Evolutionary conservation across 768 basidiomycete species (phyloP).

Genomic region (Leucocoprinus birnbaumii): DNA sequence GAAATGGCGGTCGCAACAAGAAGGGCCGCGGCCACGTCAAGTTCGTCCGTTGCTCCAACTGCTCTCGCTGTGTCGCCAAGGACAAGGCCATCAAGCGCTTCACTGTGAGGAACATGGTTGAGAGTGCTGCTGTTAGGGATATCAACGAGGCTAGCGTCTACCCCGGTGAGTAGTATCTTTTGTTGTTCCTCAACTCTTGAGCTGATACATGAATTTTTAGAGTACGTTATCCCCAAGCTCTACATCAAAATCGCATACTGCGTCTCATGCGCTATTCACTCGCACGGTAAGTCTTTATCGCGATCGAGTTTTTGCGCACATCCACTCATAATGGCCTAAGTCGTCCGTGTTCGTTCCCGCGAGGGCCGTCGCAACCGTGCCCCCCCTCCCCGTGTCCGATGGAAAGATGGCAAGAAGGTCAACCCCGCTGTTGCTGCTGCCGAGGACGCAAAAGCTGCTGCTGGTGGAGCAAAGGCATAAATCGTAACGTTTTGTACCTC

Average conservation of each 20-base stretch:
- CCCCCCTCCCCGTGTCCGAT: slow-evolving; percentile 92
- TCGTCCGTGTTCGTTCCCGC: slow-evolving; percentile 96
- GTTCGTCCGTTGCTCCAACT: slow-evolving; percentile 98
- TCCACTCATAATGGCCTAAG: slow-evolving; percentile 36
- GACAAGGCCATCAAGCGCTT: slow-evolving; percentile 99
- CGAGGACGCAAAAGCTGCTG: slow-evolving; percentile 71
- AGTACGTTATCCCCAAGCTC: slow-evolving; percentile 94
- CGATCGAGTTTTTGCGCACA: background rate
- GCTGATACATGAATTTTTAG: slow-evolving; percentile 34
- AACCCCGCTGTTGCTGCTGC: slow-evolving; percentile 95
- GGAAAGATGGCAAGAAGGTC: slow-evolving; percentile 95
- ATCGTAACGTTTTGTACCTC: slow-evolving; percentile 14
- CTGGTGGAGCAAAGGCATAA: slow-evolving; percentile 50
- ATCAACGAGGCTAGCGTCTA: slow-evolving; percentile 96
- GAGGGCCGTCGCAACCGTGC: slow-evolving; percentile 97
- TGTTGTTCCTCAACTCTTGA: background rate
- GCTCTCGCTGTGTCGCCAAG: slow-evolving; percentile 96
- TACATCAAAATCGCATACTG: slow-evolving; percentile 99
- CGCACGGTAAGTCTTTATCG: slow-evolving; percentile 69
- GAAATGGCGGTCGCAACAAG: slow-evolving; percentile 99
- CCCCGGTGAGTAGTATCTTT: slow-evolving; percentile 52
- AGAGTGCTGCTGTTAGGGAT: slow-evolving; percentile 96
- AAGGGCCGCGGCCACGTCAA: slow-evolving; percentile 95
- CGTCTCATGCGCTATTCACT: slow-evolving; percentile 98
- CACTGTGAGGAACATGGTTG: slow-evolving; percentile 99